phyloP scores from a whole-genome alignment of 305 asterid genomes.

The Fraxinus paxiana region DNA sequence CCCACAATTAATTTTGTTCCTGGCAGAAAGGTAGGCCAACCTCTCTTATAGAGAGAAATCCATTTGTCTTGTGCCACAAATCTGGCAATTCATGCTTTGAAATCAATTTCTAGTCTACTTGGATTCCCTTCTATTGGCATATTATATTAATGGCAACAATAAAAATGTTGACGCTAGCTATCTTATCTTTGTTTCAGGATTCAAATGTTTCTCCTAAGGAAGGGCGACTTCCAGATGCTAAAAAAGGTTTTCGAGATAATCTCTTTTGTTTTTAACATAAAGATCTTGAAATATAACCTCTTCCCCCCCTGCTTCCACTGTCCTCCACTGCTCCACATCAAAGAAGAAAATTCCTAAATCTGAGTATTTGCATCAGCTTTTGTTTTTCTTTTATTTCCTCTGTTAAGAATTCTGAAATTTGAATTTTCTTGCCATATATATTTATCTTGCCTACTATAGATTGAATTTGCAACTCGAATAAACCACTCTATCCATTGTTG shows the following conservation, averaged over 20 bases:
- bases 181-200: constrained; percentile 52
- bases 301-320: background rate
- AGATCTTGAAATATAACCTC: background rate
- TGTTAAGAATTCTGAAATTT: constrained; percentile 35
- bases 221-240: constrained; percentile 91
- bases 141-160: constrained; percentile 5
- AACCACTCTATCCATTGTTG: background rate
- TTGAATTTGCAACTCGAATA: background rate
- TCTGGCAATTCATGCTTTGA: constrained; percentile 1
- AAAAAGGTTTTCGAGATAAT: constrained; percentile 44
- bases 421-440: background rate
- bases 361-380: background rate
- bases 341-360: background rate
- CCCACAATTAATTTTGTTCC: background rate
- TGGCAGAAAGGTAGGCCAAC: constrained; percentile 7
- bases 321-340: background rate
- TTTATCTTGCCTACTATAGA: background rate
- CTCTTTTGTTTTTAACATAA: background rate
- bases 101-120: background rate
- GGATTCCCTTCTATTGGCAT: constrained; percentile 7
- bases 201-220: constrained; percentile 69
- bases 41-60: constrained; percentile 8
- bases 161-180: constrained; percentile 14
- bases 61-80: background rate
- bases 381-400: background rate